Percentiles rank a stretch among this genome's conserved stretches.
These are phyloP conservation scores for Emericellopsis cladophorae DNA, from an alignment of 2,329 filamentous ascomycete species.

Conservation along the genomic window DNA sequence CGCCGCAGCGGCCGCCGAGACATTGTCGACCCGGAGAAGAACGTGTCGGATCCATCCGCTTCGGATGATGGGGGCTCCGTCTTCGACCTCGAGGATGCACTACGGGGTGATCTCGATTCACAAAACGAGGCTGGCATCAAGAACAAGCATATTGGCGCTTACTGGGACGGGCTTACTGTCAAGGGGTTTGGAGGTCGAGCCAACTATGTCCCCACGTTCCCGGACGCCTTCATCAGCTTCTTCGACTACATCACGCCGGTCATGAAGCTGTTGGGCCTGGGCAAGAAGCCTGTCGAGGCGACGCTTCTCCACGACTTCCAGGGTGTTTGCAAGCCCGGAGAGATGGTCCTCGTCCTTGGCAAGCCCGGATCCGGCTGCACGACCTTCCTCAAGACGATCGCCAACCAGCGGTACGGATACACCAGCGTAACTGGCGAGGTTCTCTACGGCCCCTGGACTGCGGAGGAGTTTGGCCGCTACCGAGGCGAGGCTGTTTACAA, in stretches of 20 bases:
- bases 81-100: constrained; percentile 65
- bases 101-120: constrained; percentile 59
- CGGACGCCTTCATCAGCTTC: constrained; percentile 63
- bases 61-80: constrained; percentile 28
- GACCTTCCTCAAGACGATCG: constrained; percentile 55
- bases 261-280: constrained; percentile 49
- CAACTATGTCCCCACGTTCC: constrained; percentile 64
- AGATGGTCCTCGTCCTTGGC: constrained; percentile 79
- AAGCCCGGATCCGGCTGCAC: constrained; percentile 63
- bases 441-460: constrained; percentile 60
- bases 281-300: constrained; percentile 56
- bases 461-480: constrained; percentile 60
- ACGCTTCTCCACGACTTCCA: constrained; percentile 63
- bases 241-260: constrained; percentile 61
- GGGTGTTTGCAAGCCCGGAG: constrained; percentile 62
- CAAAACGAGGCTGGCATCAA: constrained; percentile 69
- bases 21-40: constrained; percentile 3
- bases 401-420: constrained; percentile 50
- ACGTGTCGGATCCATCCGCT: constrained; percentile 10
- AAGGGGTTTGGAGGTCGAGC: constrained; percentile 61
- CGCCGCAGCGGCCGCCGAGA: constrained; percentile 9
- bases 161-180: constrained; percentile 69
- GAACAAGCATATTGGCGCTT: constrained; percentile 66
- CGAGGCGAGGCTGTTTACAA: constrained; percentile 79
- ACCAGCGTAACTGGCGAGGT: constrained; percentile 54